Conservation (phyloP, 495 filamentous ascomycete species). For the Aspergillus nidulans region DNA sequence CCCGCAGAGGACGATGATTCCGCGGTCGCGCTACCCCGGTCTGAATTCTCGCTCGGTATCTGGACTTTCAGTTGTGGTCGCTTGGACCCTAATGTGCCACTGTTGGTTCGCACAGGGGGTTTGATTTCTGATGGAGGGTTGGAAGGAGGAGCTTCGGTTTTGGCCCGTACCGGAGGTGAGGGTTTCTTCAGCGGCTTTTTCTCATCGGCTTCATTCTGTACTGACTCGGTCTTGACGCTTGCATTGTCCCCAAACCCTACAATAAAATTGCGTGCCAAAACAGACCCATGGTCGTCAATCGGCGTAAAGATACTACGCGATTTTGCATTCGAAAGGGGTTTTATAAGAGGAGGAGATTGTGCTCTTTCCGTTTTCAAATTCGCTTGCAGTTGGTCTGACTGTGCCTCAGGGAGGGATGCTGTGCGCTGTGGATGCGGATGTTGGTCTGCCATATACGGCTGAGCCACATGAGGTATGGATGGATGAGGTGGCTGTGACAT, state of each 20-base stretch:
- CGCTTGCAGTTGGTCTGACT: conserved; percentile 34
- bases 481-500: conserved; percentile 43
- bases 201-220: conserved; percentile 46
- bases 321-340: conserved; percentile 75
- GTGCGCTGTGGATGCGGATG: conserved; percentile 40
- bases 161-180: conserved; percentile 48
- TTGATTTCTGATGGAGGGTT: conserved; percentile 54
- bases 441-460: conserved; percentile 65
- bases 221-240: conserved; percentile 31
- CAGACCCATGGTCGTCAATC: conserved; percentile 86
- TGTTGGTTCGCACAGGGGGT: conserved; percentile 76
- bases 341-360: conserved; percentile 54
- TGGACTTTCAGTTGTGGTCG: conserved; percentile 86
- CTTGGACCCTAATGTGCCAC: conserved; percentile 54
- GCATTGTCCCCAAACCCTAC: conserved; percentile 39
- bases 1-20: conserved; percentile 72
- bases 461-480: conserved; percentile 59
- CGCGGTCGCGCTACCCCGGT: conserved; percentile 69
- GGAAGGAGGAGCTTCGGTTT: conserved; percentile 37
- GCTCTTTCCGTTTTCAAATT: conserved; percentile 40
- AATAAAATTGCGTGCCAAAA: conserved; percentile 77
- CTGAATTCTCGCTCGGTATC: conserved; percentile 87
- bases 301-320: conserved; percentile 95
- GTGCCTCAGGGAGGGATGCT: conserved; percentile 30
- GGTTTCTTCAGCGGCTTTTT: conserved; percentile 35